A percentile compares a stretch with the other conserved stretches of the same genome.
These are phyloP conservation scores for Colletotrichum tamarilloi DNA, from an alignment of 2,329 filamentous ascomycete species.

Conservation along the genomic window DNA sequence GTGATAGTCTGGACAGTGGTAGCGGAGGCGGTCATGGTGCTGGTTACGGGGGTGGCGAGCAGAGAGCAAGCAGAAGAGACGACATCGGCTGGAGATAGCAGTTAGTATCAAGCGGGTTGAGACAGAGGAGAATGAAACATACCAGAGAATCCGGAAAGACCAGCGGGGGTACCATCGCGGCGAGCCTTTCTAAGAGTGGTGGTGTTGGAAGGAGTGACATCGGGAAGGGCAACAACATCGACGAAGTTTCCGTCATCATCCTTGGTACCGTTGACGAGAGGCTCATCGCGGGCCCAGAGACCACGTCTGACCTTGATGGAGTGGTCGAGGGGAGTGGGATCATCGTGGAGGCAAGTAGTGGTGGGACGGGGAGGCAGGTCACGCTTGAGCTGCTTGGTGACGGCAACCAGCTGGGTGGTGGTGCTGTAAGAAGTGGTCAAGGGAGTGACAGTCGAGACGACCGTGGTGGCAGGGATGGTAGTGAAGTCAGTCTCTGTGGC, in stretches of 20 bases:
- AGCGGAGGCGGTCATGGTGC: not conserved
- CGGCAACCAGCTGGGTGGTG: not conserved
- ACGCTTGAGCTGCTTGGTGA: not conserved
- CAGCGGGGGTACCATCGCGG: not conserved
- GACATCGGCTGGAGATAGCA: not conserved
- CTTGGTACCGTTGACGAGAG: not conserved
- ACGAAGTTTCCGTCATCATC: not conserved
- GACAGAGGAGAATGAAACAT: not conserved
- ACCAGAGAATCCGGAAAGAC: not conserved
- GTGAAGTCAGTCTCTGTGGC: not conserved
- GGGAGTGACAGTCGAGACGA: not conserved
- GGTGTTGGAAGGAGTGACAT: not conserved
- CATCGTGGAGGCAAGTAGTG: not conserved
- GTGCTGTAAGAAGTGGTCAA: not conserved
- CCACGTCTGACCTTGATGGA: not conserved
- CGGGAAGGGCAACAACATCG: not conserved
- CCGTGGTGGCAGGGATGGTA: not conserved
- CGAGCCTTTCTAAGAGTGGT: not conserved
- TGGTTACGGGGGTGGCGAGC: not conserved
- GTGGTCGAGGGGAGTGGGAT: not conserved
- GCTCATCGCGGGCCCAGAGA: not conserved
- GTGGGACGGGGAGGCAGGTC: not conserved
- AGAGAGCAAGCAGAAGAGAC: not conserved
- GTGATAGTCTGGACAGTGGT: not conserved
- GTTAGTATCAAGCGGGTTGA: not conserved